Evolutionary conservation across 768 basidiomycete genomes (phyloP), one percentile per base, ranked within the genome.

Genomic region (Kwoniella sp.): DNA sequence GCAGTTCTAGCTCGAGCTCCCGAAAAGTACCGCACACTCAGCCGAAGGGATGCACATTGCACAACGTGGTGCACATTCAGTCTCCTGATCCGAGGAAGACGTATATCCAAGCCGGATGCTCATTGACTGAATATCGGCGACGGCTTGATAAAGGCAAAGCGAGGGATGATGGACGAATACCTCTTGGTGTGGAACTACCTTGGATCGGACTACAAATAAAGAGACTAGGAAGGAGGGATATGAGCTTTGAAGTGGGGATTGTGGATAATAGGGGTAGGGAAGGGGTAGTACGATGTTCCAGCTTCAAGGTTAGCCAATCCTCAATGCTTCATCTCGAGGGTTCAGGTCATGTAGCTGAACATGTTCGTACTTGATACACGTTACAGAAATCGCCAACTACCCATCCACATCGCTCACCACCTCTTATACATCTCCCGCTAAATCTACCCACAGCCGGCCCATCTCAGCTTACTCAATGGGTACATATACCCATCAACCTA

Each of bases 341-440:
- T 33, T 13, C 33, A 6, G 6, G 6, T 33, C 33, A 33, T 13
- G 13, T 33, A 33, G 33, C 33, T 33, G 33, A 33, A 33, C 33
- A n/a, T n/a, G n/a, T n/a, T n/a, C n/a, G n/a, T n/a, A n/a, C n/a
- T n/a, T n/a, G n/a, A n/a, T n/a, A n/a, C n/a, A n/a, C n/a, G n/a
- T n/a, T 40, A 48, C 62, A 77, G 76, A 60, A 49, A 52, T 25
- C 54, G 12, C 74, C 77, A 4, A 52, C 60, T 2, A 29, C 69
- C 2, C 70, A 73, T 62, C 67, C 68, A 7, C 17, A 64, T 40
- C 60, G 71, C 3, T 15, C 36, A 15, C 63, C 71, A 44, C 71
- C 77, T 21, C 40, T 78, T 3, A 63, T 78, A 6, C 74, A 76
- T 54, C 62, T 79, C n/a, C 77, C 77, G 4, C 55, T 79, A n/a